Conservation (phyloP, 768 basidiomycete species). For the Botryobasidium botryosum region DNA sequence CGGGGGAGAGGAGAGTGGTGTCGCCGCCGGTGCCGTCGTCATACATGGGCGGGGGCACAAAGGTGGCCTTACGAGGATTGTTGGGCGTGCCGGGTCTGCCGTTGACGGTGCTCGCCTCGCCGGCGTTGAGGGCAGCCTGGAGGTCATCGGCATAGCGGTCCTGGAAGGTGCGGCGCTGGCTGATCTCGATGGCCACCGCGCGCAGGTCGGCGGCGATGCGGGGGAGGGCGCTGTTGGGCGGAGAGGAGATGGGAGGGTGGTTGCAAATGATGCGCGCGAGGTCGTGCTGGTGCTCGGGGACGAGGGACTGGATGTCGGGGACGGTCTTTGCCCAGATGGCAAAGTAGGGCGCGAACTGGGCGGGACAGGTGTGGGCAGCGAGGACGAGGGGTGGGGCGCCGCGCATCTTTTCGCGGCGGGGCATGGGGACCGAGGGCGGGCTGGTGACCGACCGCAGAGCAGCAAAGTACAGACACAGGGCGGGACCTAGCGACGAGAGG, state of each 20-base stretch:
- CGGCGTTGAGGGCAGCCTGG: slow-evolving; percentile 63
- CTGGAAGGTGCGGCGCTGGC: slow-evolving; percentile 70
- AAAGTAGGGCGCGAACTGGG: slow-evolving; percentile 48
- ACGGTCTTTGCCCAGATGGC: slow-evolving; percentile 56
- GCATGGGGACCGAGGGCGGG: slow-evolving; percentile 69
- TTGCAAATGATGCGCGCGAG: slow-evolving; percentile 66
- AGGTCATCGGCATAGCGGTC: slow-evolving; percentile 57
- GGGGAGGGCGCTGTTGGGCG: slow-evolving; percentile 27
- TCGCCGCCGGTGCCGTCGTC: no score
- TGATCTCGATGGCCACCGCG: slow-evolving; percentile 75
- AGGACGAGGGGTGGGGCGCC: slow-evolving; percentile 34
- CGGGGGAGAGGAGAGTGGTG: slow-evolving; percentile 16
- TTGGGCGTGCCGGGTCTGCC: slow-evolving; percentile 11
- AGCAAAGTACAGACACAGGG: slow-evolving; percentile 71
- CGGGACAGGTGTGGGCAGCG: slow-evolving; percentile 50
- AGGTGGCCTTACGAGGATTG: slow-evolving; percentile 34
- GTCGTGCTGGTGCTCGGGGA: slow-evolving; percentile 57
- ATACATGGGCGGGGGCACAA: slow-evolving; percentile 57
- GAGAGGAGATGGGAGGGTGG: slow-evolving; percentile 29
- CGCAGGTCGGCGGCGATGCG: slow-evolving; percentile 68
- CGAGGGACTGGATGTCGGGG: slow-evolving; percentile 41
- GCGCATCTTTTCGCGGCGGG: slow-evolving; percentile 23
- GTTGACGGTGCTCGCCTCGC: slow-evolving; percentile 18
- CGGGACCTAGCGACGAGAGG: slow-evolving; percentile 36
- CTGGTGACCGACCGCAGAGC: slow-evolving; percentile 57